Evolutionary conservation across 2,329 filamentous ascomycete species (phyloP).

Genomic region (Diplodia sapinea): DNA sequence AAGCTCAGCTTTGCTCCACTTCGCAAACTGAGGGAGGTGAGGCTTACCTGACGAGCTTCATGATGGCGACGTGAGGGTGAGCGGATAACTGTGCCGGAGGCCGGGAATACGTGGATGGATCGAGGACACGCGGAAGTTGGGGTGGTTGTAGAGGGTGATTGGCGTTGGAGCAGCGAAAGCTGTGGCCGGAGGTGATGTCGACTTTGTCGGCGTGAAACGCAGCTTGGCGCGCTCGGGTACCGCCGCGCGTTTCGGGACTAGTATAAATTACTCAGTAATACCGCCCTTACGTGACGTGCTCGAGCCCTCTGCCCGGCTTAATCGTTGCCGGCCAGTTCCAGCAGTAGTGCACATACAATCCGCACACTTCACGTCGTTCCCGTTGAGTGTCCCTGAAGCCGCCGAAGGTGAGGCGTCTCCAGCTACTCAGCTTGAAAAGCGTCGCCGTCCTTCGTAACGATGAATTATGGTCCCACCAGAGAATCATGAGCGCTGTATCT

Average conservation of each 20-base stretch:
- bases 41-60: slow-evolving; percentile 96
- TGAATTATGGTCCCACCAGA: not conserved
- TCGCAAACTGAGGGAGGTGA: slow-evolving; percentile 38
- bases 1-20: slow-evolving; percentile 54
- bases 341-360: not conserved
- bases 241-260: slow-evolving; percentile 3
- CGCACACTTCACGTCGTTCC: not conserved
- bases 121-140: not conserved
- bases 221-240: slow-evolving; percentile 22
- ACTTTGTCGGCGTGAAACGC: slow-evolving; percentile 25
- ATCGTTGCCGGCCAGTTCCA: not conserved
- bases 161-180: slow-evolving; percentile 1
- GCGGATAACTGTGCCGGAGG: not conserved
- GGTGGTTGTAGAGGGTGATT: not conserved
- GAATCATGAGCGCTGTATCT: not conserved
- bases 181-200: slow-evolving; percentile 29
- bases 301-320: not conserved
- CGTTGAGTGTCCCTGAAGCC: not conserved
- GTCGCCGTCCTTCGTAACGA: not conserved
- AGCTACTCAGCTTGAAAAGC: not conserved
- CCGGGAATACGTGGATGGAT: not conserved
- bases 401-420: not conserved
- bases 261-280: slow-evolving; percentile 1
- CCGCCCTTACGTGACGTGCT: not conserved
- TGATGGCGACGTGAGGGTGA: slow-evolving; percentile 58